Base-by-base conservation (phyloP, 2,329 filamentous ascomycete species). In the Aphanoascus verrucosus region DNA sequence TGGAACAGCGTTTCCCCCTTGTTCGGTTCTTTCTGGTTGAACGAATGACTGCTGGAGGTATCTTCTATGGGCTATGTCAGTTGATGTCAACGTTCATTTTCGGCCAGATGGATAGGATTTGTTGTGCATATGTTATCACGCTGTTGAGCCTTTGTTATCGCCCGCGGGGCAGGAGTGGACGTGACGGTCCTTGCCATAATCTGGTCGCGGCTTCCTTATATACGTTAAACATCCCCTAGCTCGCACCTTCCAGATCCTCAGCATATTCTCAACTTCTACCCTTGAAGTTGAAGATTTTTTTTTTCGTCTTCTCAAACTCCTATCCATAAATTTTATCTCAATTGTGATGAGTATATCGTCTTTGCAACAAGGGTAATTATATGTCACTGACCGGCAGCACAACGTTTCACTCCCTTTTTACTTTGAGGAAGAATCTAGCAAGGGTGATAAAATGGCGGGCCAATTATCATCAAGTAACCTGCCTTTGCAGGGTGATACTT, bases 361-460 rank as follows among this genome's bases (percentile, higher is more conserved):
- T 34, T 9, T 40, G 20, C 14, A 11, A 8, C n/a, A 34, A 32
- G 12, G 17, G 37, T 40, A 11, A 8, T 42, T 50, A 11, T 42
- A 50, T 50, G 48, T 50, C 48, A 50, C 37, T 19, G 20, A 19
- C 40, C 48, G 14, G 17, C 46, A 14, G 31, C 12, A 42, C 7
- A 41, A 32, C 38, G 17, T 23, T 34, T 6, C 48, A 20, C 19
- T 19, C 48, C 19, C 37, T 50, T 31, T 38, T 35, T 20, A 15
- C 42, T 31, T 38, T 35, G 12, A 15, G 20, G 40, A 50, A 43
- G 48, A 35, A 15, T 32, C 7, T 43, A 19, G 14, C 34, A 20
- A 43, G 34, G 35, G 28, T 40, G 3, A 50, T 50, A 35, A 42
- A 34, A 50, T 50, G 48, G 48, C 38, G 40, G 34, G 19, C 28